These are phyloP conservation scores for Diaporthe vaccinii DNA, from an alignment of 2,329 filamentous ascomycete genomes.

Conservation along the genomic window DNA sequence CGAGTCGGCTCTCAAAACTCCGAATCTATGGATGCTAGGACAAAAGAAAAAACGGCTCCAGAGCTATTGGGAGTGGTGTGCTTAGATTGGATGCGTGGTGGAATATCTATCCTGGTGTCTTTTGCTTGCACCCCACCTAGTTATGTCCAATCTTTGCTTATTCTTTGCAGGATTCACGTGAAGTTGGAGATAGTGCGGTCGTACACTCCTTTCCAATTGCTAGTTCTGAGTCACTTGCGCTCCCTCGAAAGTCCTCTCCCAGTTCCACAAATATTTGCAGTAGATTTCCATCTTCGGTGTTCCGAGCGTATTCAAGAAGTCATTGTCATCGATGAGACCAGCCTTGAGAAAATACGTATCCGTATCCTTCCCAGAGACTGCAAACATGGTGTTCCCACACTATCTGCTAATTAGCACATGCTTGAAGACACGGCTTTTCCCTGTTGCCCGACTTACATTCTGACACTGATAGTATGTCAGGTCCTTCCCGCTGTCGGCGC, in stretches of 20 bases:
- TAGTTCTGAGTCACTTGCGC: conserved; percentile 14
- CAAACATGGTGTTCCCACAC: conserved; percentile 36
- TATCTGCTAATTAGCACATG: conserved; percentile 1
- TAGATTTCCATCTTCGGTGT: conserved; percentile 27
- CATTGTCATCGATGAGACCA: conserved; percentile 33
- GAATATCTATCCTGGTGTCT: not conserved
- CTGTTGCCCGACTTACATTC: conserved; percentile 1
- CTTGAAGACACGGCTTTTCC: not conserved
- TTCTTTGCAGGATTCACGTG: not conserved
- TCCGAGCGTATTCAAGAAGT: conserved; percentile 22
- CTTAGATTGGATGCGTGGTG: not conserved
- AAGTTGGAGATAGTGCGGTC: not conserved
- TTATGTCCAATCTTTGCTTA: not conserved
- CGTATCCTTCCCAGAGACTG: not conserved
- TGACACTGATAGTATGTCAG: conserved; percentile 31
- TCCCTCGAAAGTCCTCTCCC: conserved; percentile 34
- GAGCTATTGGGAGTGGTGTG: not conserved
- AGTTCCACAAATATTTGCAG: conserved; percentile 21
- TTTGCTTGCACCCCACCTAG: not conserved
- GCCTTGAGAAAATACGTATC: conserved; percentile 25
- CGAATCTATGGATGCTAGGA: not conserved
- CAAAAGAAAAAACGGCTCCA: not conserved
- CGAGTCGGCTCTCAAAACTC: not conserved
- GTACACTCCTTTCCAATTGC: not conserved
- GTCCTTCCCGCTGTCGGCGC: conserved; percentile 31